A percentile compares a stretch with the other conserved stretches of the same genome.
These are phyloP conservation scores for Phytophthora cactorum DNA, from an alignment of 352 stramenopile genomes.

Conservation along the genomic window DNA sequence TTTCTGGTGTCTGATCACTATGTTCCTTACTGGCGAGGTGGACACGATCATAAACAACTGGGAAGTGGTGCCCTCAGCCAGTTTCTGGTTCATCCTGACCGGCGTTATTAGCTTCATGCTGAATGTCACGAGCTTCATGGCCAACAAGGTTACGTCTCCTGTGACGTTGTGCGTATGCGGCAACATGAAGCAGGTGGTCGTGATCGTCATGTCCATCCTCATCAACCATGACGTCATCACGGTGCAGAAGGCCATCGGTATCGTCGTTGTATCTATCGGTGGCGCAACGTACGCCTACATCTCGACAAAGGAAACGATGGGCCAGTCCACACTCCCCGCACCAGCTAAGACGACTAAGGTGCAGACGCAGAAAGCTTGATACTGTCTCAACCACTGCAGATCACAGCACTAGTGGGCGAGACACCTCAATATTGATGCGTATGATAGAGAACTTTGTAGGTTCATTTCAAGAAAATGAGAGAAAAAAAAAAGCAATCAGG, in stretches of 20 bases:
- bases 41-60: constrained; percentile 62
- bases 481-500: neutral
- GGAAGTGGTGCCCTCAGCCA: constrained; percentile 62
- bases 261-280: constrained; percentile 70
- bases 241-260: constrained; percentile 71
- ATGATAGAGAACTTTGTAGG: constrained; percentile 30
- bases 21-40: constrained; percentile 84
- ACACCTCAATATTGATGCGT: constrained; percentile 28
- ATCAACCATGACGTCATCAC: constrained; percentile 81
- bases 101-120: constrained; percentile 93
- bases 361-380: constrained; percentile 32
- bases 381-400: constrained; percentile 12
- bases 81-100: constrained; percentile 85
- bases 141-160: constrained; percentile 95
- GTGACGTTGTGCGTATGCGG: constrained; percentile 94
- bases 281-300: constrained; percentile 80
- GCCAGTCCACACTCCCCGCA: constrained; percentile 44
- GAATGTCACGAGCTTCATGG: constrained; percentile 94
- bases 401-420: neutral
- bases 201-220: constrained; percentile 82
- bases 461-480: constrained; percentile 22
- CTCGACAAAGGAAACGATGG: constrained; percentile 77
- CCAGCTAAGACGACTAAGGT: constrained; percentile 38
- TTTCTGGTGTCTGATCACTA: constrained; percentile 87
- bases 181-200: constrained; percentile 95